Evolutionary conservation across 2,329 filamentous ascomycete genomes (phyloP).

Genomic region (Pseudogymnoascus sp.): DNA sequence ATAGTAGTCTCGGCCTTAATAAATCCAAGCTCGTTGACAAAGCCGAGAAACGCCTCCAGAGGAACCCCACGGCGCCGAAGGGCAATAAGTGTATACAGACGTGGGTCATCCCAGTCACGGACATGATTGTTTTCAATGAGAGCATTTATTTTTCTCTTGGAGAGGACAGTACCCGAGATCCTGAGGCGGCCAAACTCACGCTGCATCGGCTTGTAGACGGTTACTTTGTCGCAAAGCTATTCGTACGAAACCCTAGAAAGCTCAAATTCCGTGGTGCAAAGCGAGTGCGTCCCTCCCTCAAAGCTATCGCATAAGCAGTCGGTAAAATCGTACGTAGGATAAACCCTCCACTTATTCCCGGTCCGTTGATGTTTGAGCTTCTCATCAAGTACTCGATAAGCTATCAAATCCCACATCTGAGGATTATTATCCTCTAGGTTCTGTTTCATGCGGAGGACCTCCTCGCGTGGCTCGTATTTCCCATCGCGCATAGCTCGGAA

Average conservation of each 20-base stretch:
- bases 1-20: conserved; percentile 76
- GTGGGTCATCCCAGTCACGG: conserved; percentile 82
- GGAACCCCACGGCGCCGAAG: conserved; percentile 79
- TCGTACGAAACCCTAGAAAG: conserved; percentile 81
- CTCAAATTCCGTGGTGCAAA: conserved; percentile 91
- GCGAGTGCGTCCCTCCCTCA: conserved; percentile 81
- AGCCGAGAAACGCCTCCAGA: conserved; percentile 78
- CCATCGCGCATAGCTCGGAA: conserved; percentile 89
- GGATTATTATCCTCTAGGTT: conserved; percentile 75
- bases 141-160: conserved; percentile 75
- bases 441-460: conserved; percentile 89
- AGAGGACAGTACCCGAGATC: conserved; percentile 75
- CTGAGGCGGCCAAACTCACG: conserved; percentile 74
- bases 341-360: conserved; percentile 79
- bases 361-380: conserved; percentile 61
- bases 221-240: conserved; percentile 73
- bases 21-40: conserved; percentile 84
- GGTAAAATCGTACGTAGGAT: conserved; percentile 89
- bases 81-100: conserved; percentile 79
- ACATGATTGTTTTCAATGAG: conserved; percentile 70
- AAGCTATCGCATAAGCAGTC: conserved; percentile 90
- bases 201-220: conserved; percentile 88
- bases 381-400: conserved; percentile 75
- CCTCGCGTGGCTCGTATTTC: conserved; percentile 79
- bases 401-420: conserved; percentile 93